Percentiles rank a stretch among this genome's conserved stretches.
These are phyloP conservation scores for Beta macrorhiza DNA, from an alignment of 179 eudicot genomes.

Conservation along the genomic window DNA sequence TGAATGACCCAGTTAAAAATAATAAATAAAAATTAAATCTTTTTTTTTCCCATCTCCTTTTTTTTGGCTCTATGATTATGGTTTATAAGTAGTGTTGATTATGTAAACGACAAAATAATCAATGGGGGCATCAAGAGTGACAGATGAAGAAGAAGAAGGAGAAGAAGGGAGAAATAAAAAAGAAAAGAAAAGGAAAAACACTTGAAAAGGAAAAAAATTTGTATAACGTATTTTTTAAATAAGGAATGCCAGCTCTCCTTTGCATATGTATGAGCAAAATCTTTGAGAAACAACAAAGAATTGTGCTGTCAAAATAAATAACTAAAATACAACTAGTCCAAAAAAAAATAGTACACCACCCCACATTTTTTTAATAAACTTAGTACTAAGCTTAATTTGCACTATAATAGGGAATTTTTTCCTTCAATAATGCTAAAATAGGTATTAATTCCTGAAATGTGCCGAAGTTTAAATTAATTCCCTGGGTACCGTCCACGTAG, in stretches of 20 bases:
- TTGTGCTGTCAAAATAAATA: neutral
- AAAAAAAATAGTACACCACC: too few species aligned
- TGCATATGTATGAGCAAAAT: too few species aligned
- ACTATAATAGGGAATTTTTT: too few species aligned
- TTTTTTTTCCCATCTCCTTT: neutral
- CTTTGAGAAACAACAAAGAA: too few species aligned
- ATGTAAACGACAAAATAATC: conserved; percentile 45
- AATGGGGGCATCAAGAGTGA: conserved; percentile 30
- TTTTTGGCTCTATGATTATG: conserved; percentile 27
- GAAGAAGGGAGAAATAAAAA: conserved; percentile 8
- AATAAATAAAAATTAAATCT: conserved; percentile 5
- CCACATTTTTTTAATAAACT: too few species aligned
- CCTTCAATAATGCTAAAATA: too few species aligned
- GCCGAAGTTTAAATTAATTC: too few species aligned
- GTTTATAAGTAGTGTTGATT: conserved; percentile 33
- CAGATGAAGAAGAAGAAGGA: conserved; percentile 22
- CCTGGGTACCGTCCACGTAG: too few species aligned
- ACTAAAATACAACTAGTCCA: too few species aligned
- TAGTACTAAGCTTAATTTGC: too few species aligned
- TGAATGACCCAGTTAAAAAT: conserved; percentile 8
- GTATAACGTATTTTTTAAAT: neutral
- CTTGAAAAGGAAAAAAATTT: neutral
- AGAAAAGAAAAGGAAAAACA: neutral
- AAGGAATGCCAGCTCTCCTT: conserved; percentile 33
- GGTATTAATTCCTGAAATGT: too few species aligned